Conservation (phyloP, 2,329 filamentous ascomycete genomes). For the Claviceps digitariae region DNA sequence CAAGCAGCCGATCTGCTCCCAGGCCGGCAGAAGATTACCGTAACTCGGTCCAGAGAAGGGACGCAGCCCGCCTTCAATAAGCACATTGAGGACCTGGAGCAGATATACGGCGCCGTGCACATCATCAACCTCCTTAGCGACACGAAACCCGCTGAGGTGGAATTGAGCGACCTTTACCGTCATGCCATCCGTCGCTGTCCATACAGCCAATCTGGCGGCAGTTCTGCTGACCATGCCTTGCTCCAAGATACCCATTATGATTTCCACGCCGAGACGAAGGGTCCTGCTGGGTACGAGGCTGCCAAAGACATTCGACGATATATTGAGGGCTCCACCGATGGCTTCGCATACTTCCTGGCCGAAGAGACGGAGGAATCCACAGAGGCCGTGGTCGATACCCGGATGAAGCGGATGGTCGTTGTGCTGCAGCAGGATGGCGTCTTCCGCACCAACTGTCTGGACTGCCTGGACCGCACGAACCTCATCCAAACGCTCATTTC, state of each 20-base stretch:
- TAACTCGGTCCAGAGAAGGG: constrained; percentile 79
- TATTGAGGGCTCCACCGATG: constrained; percentile 66
- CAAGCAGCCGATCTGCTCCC: constrained; percentile 78
- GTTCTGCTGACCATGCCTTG: constrained; percentile 54
- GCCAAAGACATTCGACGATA: constrained; percentile 71
- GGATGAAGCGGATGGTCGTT: constrained; percentile 39
- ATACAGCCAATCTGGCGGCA: constrained; percentile 45
- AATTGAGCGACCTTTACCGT: constrained; percentile 68
- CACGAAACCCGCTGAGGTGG: constrained; percentile 71
- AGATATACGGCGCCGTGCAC: constrained; percentile 80
- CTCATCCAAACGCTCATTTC: constrained; percentile 93
- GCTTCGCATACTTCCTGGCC: constrained; percentile 84
- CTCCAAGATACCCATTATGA: constrained; percentile 80
- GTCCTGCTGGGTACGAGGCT: constrained; percentile 75
- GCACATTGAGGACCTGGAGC: constrained; percentile 78
- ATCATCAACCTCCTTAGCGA: constrained; percentile 90
- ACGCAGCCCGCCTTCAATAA: constrained; percentile 92
- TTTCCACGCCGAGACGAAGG: constrained; percentile 88
- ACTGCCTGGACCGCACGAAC: constrained; percentile 92
- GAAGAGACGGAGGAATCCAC: constrained; percentile 51
- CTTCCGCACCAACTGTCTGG: constrained; percentile 90
- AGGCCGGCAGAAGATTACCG: constrained; percentile 84
- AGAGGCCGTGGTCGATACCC: constrained; percentile 24
- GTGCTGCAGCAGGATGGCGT: constrained; percentile 89
- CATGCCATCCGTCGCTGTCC: constrained; percentile 63